Conservation (phyloP, 1,284 basidiomycete species). For the Mycosarcoma mackinlayi region DNA sequence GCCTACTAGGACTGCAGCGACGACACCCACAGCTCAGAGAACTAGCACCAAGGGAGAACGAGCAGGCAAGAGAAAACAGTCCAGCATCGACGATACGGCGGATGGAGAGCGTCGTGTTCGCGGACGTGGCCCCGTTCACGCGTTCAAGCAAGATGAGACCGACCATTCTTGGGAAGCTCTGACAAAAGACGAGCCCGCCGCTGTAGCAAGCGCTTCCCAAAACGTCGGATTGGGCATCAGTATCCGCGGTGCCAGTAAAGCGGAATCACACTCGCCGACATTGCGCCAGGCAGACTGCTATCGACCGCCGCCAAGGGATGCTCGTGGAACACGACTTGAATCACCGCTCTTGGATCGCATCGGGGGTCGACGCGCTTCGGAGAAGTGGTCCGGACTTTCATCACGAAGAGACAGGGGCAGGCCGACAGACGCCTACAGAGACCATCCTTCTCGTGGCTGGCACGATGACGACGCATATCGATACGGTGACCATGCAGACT, state of each 20-base stretch:
- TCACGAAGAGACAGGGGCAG: not conserved
- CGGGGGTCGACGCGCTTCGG: not conserved
- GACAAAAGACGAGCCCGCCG: not conserved
- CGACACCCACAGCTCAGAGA: not conserved
- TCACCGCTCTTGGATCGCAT: not conserved
- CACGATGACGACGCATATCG: not conserved
- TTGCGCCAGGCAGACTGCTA: not conserved
- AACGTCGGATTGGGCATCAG: not conserved
- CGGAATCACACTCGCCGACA: not conserved
- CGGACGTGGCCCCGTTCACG: constrained; percentile 7
- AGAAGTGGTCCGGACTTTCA: not conserved
- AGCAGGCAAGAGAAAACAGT: too few relatives aligned
- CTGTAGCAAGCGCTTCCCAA: too few relatives aligned
- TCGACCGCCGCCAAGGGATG: not conserved
- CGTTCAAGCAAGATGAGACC: not conserved
- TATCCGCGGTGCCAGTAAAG: constrained; percentile 5
- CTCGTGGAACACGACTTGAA: not conserved
- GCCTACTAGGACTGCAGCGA: not conserved
- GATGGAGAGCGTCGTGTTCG: constrained; percentile 2
- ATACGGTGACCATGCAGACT: not conserved
- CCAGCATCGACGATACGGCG: too few relatives aligned
- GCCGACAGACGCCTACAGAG: not conserved
- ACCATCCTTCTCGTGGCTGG: not conserved
- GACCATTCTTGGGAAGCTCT: not conserved
- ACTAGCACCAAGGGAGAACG: not conserved